phyloP scores from a whole-genome alignment of 2,329 filamentous ascomycete genomes.

The Nectriaceae sp. region DNA sequence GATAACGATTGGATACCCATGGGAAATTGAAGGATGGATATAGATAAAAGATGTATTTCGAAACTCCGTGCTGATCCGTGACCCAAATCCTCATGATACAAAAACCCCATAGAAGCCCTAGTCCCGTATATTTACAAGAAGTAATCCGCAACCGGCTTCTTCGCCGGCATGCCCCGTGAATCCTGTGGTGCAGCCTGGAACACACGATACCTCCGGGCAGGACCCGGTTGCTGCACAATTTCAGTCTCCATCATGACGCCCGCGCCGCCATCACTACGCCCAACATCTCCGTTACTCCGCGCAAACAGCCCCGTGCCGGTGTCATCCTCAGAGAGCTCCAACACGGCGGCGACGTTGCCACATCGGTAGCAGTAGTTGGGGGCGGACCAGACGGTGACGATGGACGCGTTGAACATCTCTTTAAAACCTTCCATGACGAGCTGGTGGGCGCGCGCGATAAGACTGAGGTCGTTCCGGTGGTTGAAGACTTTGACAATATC shows the following conservation, averaged over 20 bases:
- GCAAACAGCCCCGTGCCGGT: conserved; percentile 71
- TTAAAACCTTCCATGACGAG: conserved; percentile 99
- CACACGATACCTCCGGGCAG: conserved; percentile 87
- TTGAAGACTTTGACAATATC: conserved; percentile 98
- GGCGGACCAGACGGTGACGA: conserved; percentile 98
- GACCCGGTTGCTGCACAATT: conserved; percentile 58
- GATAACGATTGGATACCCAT: no score
- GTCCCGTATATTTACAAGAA: conserved; percentile 62
- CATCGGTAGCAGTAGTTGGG: conserved; percentile 97
- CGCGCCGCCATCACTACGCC: conserved; percentile 53
- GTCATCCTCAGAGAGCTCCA: conserved; percentile 88
- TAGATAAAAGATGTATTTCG: no score
- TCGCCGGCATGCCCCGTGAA: conserved; percentile 94
- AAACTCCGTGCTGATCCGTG: conserved; percentile 28
- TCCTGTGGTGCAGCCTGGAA: conserved; percentile 98
- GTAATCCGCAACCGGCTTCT: conserved; percentile 97
- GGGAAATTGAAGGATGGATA: no score
- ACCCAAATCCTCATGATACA: conserved; percentile 20
- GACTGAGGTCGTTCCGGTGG: conserved; percentile 85
- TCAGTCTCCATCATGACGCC: conserved; percentile 52
- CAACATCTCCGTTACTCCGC: conserved; percentile 71
- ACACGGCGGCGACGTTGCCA: conserved; percentile 91
- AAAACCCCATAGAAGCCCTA: conserved; percentile 15
- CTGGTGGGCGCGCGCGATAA: conserved; percentile 94
- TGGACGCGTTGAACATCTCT: conserved; percentile 95